These are phyloP conservation scores for Elaeis oleifera DNA, from an alignment of 202 grass and related monocot species.

Conservation along the genomic window DNA sequence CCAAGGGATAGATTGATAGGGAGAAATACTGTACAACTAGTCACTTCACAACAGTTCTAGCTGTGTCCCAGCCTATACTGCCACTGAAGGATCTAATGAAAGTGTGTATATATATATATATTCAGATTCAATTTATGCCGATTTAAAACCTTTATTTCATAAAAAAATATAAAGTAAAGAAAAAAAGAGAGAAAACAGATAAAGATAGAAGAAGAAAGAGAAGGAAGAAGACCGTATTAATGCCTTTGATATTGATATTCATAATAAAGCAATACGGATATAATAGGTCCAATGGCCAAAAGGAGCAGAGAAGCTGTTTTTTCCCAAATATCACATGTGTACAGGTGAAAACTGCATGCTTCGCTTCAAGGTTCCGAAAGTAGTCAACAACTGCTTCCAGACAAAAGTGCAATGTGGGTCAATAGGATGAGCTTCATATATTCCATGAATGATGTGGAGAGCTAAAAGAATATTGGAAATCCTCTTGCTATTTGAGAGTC, in stretches of 20 bases:
- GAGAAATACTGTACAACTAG: slow-evolving; percentile 60
- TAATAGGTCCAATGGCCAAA: slow-evolving; percentile 2
- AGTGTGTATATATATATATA: slow-evolving; percentile 7
- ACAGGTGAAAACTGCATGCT: slow-evolving; percentile 13
- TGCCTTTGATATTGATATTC: slow-evolving; percentile 33
- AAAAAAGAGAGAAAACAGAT: no score
- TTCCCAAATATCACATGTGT: not conserved
- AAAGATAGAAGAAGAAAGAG: no score
- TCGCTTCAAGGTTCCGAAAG: slow-evolving; percentile 17
- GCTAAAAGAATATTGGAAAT: slow-evolving; percentile 36
- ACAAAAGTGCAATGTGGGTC: slow-evolving; percentile 83
- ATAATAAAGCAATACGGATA: slow-evolving; percentile 21
- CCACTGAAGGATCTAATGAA: slow-evolving; percentile 45
- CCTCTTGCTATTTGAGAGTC: not conserved
- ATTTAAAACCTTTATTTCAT: slow-evolving; percentile 15
- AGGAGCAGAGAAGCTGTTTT: not conserved
- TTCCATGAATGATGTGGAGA: slow-evolving; percentile 26
- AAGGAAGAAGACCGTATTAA: slow-evolving; percentile 13
- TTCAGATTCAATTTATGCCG: slow-evolving; percentile 29
- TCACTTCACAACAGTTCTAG: slow-evolving; percentile 74
- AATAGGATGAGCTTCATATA: slow-evolving; percentile 59
- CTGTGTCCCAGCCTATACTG: slow-evolving; percentile 41
- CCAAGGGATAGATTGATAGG: slow-evolving; percentile 33
- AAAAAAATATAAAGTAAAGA: slow-evolving; percentile 10
- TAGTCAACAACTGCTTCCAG: slow-evolving; percentile 78